Conservation (phyloP, 768 basidiomycete species). For the Boletus pseudo-olivaceus region DNA sequence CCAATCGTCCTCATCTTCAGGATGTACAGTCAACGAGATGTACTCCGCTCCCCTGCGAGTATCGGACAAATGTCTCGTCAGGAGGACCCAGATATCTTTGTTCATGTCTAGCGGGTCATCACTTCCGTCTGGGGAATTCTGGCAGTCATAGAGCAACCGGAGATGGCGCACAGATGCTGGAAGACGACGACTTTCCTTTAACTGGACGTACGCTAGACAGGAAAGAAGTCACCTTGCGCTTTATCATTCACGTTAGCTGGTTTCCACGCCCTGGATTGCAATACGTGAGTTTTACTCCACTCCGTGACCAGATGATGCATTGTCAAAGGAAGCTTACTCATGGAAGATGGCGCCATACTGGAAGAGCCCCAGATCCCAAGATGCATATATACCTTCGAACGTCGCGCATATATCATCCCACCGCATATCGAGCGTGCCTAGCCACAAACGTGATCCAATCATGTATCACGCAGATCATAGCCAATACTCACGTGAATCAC, state of each 20-base stretch:
- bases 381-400: constrained; percentile 81
- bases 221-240: constrained; percentile 32
- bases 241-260: constrained; percentile 38
- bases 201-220: background rate
- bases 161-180: constrained; percentile 40
- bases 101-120: constrained; percentile 7
- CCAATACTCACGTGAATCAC: constrained; percentile 16
- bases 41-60: constrained; percentile 62
- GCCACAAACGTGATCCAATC: background rate
- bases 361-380: constrained; percentile 79
- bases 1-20: constrained; percentile 43
- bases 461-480: background rate
- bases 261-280: constrained; percentile 36
- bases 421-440: constrained; percentile 54
- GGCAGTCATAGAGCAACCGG: constrained; percentile 36
- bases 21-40: constrained; percentile 48
- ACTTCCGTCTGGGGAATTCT: background rate
- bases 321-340: constrained; percentile 45
- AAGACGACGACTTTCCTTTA: background rate
- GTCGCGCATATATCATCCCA: constrained; percentile 74
- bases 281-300: background rate
- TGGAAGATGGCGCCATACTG: constrained; percentile 51
- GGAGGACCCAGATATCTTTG: constrained; percentile 72
- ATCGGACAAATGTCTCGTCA: constrained; percentile 70
- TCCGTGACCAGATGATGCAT: background rate